Evolutionary conservation across 352 stramenopile species (phyloP).

Genomic region (Pythium sukuiense): DNA sequence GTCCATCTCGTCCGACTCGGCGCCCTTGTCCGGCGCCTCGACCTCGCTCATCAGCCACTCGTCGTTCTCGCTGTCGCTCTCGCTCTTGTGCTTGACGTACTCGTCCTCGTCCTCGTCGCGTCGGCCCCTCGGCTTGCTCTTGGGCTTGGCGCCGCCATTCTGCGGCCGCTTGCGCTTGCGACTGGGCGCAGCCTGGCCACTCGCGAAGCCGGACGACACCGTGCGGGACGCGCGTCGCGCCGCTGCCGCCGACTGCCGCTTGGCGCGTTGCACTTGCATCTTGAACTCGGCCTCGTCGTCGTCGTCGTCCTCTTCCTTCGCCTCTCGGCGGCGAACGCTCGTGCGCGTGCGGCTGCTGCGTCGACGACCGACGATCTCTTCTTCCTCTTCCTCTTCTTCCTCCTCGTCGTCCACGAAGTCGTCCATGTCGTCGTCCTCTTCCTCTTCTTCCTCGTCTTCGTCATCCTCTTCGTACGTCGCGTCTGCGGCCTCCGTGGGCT

Average conservation of each 20-base stretch:
- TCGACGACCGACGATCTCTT: conserved; percentile 24
- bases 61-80: conserved; percentile 8
- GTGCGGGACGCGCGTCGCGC: neutral
- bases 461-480: conserved; percentile 32
- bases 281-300: conserved; percentile 33
- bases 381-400: conserved; percentile 22
- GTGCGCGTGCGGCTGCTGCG: conserved; percentile 36
- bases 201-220: neutral
- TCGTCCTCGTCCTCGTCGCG: conserved; percentile 12
- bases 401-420: conserved; percentile 21
- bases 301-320: conserved; percentile 27
- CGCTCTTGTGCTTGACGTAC: conserved; percentile 19
- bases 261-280: conserved; percentile 23
- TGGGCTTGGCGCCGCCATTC: conserved; percentile 1
- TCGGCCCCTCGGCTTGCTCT: conserved; percentile 16
- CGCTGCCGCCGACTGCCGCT: neutral
- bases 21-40: conserved; percentile 13
- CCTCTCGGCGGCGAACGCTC: conserved; percentile 6
- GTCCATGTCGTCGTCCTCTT: conserved; percentile 26
- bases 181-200: neutral
- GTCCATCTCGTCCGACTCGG: conserved; percentile 34
- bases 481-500: conserved; percentile 5
- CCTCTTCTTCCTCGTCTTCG: conserved; percentile 48
- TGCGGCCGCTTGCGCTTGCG: conserved; percentile 30
- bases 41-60: conserved; percentile 3